A percentile compares a stretch with the other conserved stretches of the same genome.
phyloP scores from a whole-genome alignment of 2,329 filamentous ascomycete species.

The Myriosclerotinia scirpicola region DNA sequence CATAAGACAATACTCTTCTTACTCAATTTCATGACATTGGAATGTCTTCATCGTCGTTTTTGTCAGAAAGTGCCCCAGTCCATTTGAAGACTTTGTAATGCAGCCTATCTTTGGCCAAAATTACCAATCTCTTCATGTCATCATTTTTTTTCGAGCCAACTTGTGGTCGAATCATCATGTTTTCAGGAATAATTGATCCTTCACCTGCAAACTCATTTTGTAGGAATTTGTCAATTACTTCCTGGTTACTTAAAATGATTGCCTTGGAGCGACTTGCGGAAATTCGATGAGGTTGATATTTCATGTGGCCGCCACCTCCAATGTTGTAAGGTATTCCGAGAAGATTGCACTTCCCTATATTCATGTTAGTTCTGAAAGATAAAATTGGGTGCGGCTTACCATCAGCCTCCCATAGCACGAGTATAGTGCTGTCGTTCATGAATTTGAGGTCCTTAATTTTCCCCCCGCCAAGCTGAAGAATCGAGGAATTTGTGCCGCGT shows the following conservation, averaged over 20 bases:
- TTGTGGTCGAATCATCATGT: conserved; percentile 32
- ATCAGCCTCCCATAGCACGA: conserved; percentile 37
- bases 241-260: conserved; percentile 28
- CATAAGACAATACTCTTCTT: neutral
- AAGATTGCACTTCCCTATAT: conserved; percentile 27
- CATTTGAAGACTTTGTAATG: conserved; percentile 38
- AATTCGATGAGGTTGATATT: conserved; percentile 24
- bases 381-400: conserved; percentile 28
- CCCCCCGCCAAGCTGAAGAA: conserved; percentile 37
- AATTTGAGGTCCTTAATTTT: conserved; percentile 40
- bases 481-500: conserved; percentile 28
- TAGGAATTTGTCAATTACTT: conserved; percentile 28
- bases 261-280: conserved; percentile 15
- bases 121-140: conserved; percentile 32
- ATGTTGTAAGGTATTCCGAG: conserved; percentile 35
- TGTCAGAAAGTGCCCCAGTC: neutral
- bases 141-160: conserved; percentile 21
- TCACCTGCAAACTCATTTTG: conserved; percentile 27
- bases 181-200: conserved; percentile 32
- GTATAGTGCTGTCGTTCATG: conserved; percentile 33
- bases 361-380: neutral
- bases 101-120: conserved; percentile 34
- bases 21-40: conserved; percentile 32
- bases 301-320: conserved; percentile 12
- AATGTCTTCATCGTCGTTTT: conserved; percentile 29